Evolutionary conservation across 495 filamentous ascomycete genomes (phyloP).

Genomic region (Clohesyomyces aquaticus): DNA sequence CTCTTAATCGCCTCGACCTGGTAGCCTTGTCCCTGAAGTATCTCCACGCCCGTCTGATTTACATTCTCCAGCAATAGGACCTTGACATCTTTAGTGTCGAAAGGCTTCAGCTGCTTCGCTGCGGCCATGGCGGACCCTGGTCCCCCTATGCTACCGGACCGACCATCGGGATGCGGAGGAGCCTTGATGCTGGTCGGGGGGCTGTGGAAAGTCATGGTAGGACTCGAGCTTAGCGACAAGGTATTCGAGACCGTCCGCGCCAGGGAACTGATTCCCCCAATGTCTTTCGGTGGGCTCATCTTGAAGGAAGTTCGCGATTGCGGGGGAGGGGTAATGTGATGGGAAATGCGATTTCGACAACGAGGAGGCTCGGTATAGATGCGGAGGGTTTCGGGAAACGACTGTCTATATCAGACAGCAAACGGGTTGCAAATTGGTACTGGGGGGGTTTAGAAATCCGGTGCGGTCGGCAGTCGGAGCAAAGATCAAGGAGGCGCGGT

Average conservation of each 20-base stretch:
- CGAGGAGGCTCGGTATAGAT: too few species aligned
- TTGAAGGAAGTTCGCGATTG: neutral
- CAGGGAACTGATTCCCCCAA: conserved; percentile 8
- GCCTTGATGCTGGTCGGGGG: conserved; percentile 54
- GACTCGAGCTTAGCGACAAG: conserved; percentile 54
- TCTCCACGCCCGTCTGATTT: conserved; percentile 83
- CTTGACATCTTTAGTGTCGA: conserved; percentile 92
- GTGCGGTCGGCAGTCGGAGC: too few species aligned
- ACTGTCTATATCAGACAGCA: too few species aligned
- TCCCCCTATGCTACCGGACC: conserved; percentile 3
- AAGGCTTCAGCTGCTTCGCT: conserved; percentile 89
- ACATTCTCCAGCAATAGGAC: conserved; percentile 96
- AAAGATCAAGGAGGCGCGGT: too few species aligned
- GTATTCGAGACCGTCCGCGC: conserved; percentile 26
- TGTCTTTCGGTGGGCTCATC: conserved; percentile 35
- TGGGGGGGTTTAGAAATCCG: too few species aligned
- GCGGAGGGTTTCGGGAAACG: too few species aligned
- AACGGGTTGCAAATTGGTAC: too few species aligned
- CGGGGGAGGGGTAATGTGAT: neutral
- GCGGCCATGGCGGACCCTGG: conserved; percentile 23
- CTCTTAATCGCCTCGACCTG: conserved; percentile 91
- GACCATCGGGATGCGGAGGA: conserved; percentile 13
- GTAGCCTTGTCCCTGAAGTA: conserved; percentile 84
- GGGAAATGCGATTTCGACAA: too few species aligned
- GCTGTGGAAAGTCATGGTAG: conserved; percentile 67